These are phyloP conservation scores for Cyclanthera cordifolia DNA, from an alignment of 306 rosid genomes.

Conservation along the genomic window DNA sequence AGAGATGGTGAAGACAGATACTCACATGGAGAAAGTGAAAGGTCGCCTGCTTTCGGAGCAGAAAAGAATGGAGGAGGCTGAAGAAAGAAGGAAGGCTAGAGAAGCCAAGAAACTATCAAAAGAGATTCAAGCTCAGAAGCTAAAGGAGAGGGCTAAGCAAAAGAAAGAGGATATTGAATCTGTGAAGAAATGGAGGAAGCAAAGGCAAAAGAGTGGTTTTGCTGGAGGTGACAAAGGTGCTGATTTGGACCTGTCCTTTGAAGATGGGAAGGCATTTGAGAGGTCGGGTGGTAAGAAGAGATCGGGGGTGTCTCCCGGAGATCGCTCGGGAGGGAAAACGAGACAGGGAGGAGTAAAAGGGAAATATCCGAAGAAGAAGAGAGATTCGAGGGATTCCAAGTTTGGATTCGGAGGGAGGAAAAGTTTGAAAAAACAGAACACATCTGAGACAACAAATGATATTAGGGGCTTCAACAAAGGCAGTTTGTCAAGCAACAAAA, in stretches of 20 bases:
- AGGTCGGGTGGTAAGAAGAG: conserved; percentile 53
- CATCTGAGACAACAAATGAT: conserved; percentile 50
- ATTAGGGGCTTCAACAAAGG: conserved; percentile 33
- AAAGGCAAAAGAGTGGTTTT: conserved; percentile 81
- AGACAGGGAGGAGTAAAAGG: conserved; percentile 19
- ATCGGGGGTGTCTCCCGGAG: conserved; percentile 60
- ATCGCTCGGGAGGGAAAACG: conserved; percentile 70
- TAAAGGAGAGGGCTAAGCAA: conserved; percentile 78
- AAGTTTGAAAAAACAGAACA: conserved; percentile 54
- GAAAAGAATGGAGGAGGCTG: conserved; percentile 72
- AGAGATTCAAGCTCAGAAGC: conserved; percentile 73
- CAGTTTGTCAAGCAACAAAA: conserved; percentile 26
- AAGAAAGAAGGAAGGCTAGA: conserved; percentile 75
- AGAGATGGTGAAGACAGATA: conserved; percentile 81
- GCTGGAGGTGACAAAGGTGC: conserved; percentile 40
- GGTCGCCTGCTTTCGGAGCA: conserved; percentile 60
- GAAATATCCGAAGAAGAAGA: conserved; percentile 35
- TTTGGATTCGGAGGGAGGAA: conserved; percentile 82
- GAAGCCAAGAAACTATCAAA: conserved; percentile 69
- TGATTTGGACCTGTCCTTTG: conserved; percentile 36
- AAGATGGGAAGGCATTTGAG: conserved; percentile 64
- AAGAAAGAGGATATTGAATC: conserved; percentile 78
- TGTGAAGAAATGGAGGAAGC: conserved; percentile 95
- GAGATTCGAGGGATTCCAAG: conserved; percentile 49
- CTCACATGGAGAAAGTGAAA: conserved; percentile 73